Conservation (phyloP, 2,329 filamentous ascomycete genomes). For the Aspergillus arachidicola region DNA sequence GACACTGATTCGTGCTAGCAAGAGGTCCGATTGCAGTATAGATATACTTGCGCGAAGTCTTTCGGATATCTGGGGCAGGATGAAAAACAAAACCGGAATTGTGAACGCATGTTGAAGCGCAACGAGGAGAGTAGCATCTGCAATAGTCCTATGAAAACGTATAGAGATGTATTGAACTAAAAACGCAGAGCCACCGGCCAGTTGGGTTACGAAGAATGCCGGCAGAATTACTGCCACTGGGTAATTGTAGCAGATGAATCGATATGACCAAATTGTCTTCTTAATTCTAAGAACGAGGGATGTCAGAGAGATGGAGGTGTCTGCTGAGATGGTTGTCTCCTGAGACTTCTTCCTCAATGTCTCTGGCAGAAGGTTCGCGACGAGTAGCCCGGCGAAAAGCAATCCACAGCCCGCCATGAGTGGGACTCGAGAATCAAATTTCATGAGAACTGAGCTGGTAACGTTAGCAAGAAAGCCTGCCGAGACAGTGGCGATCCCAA, state of each 20-base stretch:
- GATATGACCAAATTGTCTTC: constrained; percentile 39
- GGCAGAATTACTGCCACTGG: constrained; percentile 48
- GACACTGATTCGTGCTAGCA: constrained; percentile 50
- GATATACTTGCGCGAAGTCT: constrained; percentile 41
- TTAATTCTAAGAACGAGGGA: constrained; percentile 18
- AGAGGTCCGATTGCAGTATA: constrained; percentile 48
- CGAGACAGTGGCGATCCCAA: neutral
- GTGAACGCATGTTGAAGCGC: constrained; percentile 52
- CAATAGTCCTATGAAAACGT: constrained; percentile 53
- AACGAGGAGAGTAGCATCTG: constrained; percentile 45
- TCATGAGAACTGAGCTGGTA: neutral
- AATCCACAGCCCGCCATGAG: neutral
- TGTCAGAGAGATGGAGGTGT: constrained; percentile 16
- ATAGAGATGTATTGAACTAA: constrained; percentile 56
- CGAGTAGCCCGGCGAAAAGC: neutral
- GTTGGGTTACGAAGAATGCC: constrained; percentile 52
- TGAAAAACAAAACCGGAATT: constrained; percentile 49
- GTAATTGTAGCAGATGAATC: constrained; percentile 43
- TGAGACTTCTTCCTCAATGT: neutral
- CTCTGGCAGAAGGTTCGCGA: neutral
- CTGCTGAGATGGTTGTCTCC: constrained; percentile 11
- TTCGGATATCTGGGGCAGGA: constrained; percentile 47
- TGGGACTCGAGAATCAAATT: neutral
- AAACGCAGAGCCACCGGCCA: constrained; percentile 52
- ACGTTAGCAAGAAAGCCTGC: neutral